These are phyloP conservation scores for Nitzschia putrida DNA, from an alignment of 108 stramenopile species.

Conservation along the genomic window DNA sequence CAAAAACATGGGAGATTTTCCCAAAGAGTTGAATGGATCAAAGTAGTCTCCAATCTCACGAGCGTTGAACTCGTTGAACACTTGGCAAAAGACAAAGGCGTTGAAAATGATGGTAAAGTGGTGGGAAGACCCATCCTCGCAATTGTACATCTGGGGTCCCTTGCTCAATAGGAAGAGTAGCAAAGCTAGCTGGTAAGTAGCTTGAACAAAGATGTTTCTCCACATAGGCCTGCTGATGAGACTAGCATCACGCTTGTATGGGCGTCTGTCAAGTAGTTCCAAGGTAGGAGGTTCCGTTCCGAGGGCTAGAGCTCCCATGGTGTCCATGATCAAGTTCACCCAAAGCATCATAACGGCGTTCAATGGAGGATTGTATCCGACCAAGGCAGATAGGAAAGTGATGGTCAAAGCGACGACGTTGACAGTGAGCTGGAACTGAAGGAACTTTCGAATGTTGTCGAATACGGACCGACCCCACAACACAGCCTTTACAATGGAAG, in stretches of 20 bases:
- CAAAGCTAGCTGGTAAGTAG: constrained; percentile 69
- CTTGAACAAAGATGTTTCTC: constrained; percentile 83
- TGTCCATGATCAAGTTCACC: constrained; percentile 99
- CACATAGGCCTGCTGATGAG: constrained; percentile 84
- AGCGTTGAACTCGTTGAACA: constrained; percentile 95
- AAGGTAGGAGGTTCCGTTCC: constrained; percentile 91
- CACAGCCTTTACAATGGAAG: constrained; percentile 97
- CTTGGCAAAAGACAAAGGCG: constrained; percentile 91
- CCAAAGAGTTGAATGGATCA: constrained; percentile 50
- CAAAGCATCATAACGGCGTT: constrained; percentile 99
- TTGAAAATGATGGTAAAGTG: constrained; percentile 94
- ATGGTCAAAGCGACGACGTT: constrained; percentile 97
- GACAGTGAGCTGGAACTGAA: constrained; percentile 96
- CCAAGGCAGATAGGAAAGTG: constrained; percentile 91
- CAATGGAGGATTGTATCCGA: constrained; percentile 93
- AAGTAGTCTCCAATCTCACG: constrained; percentile 77
- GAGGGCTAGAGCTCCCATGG: constrained; percentile 97
- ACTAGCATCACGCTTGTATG: constrained; percentile 70
- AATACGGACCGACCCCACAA: constrained; percentile 98
- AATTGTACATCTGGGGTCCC: constrained; percentile 55
- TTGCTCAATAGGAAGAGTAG: constrained; percentile 65
- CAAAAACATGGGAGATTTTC: constrained; percentile 79
- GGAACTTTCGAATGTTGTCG: constrained; percentile 98
- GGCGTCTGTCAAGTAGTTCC: constrained; percentile 81
- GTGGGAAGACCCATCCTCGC: constrained; percentile 64